Conservation (phyloP, 2,329 filamentous ascomycete genomes). For the Teratosphaeria zuluensis region DNA sequence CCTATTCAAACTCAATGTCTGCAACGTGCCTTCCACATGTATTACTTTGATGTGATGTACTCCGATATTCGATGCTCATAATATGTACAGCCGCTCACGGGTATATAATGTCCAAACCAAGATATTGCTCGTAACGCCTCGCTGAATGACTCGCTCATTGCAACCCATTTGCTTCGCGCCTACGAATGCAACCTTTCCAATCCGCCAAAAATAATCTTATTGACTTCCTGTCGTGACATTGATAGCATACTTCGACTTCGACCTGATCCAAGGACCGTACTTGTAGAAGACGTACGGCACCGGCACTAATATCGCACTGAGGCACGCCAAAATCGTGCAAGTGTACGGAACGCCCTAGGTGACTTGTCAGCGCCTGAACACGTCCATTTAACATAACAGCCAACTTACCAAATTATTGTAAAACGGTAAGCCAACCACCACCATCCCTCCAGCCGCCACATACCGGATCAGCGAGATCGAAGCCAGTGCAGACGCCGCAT, state of each 20-base stretch:
- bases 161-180: background rate
- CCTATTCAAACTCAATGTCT: background rate
- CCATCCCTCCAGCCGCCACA: conserved; percentile 32
- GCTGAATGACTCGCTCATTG: background rate
- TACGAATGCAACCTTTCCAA: background rate
- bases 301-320: conserved; percentile 26
- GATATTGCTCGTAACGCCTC: background rate
- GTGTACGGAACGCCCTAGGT: conserved; percentile 25
- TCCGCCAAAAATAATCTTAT: background rate
- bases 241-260: conserved; percentile 4
- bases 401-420: conserved; percentile 15
- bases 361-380: background rate
- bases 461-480: conserved; percentile 32
- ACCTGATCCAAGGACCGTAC: conserved; percentile 1
- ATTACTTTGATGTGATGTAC: background rate
- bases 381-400: too few relatives aligned
- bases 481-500: conserved; percentile 41
- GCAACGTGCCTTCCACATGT: background rate
- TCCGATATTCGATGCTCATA: background rate
- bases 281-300: conserved; percentile 36
- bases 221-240: background rate
- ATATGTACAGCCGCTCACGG: background rate
- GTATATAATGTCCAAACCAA: background rate
- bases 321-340: conserved; percentile 24
- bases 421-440: conserved; percentile 30